A percentile compares a stretch with the other conserved stretches of the same genome.
Conservation (phyloP, 2,329 filamentous ascomycete species). For the Aspergillus texensis region DNA sequence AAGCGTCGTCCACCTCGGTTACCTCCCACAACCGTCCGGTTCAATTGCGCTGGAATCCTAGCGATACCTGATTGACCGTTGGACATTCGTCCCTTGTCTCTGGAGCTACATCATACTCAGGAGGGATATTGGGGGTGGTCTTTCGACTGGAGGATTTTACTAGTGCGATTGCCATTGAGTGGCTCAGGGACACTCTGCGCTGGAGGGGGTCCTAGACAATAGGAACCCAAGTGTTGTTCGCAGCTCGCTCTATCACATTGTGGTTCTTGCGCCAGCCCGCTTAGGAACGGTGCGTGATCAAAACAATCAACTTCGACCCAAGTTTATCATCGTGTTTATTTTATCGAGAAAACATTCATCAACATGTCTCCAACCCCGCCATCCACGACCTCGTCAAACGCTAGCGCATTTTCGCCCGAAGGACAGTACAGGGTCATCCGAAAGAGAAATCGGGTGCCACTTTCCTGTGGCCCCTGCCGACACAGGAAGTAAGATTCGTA, state of each 20-base stretch:
- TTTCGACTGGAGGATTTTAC: background rate
- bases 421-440: slow-evolving; percentile 84
- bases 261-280: background rate
- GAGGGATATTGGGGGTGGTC: slow-evolving; percentile 9
- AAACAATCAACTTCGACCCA: background rate
- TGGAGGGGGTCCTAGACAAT: background rate
- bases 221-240: background rate
- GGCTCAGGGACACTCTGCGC: background rate
- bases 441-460: slow-evolving; percentile 86
- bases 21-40: background rate
- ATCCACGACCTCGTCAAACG: slow-evolving; percentile 71
- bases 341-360: background rate
- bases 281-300: background rate
- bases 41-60: background rate
- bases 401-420: slow-evolving; percentile 77
- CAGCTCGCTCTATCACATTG: background rate
- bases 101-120: slow-evolving; percentile 8
- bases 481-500: slow-evolving; percentile 74
- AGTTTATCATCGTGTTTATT: background rate
- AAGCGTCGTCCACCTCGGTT: background rate
- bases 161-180: background rate
- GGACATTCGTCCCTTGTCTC: background rate
- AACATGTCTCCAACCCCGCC: slow-evolving; percentile 45
- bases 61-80: background rate
- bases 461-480: slow-evolving; percentile 89